A percentile compares a stretch with the other conserved stretches of the same genome.
Evolutionary conservation across 2,329 filamentous ascomycete species (phyloP).

Genomic region (Cytospora chrysosperma): DNA sequence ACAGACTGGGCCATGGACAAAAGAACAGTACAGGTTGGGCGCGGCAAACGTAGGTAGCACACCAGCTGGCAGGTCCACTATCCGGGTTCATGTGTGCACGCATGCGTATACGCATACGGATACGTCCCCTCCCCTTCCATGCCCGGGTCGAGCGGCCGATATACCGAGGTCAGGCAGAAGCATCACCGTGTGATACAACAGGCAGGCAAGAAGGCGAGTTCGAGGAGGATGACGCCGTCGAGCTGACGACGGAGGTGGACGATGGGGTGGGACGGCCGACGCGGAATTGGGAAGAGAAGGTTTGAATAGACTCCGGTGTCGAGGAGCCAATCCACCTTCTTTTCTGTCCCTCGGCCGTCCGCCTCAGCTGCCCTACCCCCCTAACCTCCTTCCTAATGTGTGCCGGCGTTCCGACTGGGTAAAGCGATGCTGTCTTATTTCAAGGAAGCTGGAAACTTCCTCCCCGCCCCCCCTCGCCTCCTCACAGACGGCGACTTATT

Average conservation of each 20-base stretch:
- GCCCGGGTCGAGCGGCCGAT: neutral
- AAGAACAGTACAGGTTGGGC: neutral
- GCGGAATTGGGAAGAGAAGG: no score
- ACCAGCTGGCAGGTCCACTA: neutral
- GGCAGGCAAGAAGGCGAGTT: neutral
- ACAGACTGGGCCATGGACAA: no score
- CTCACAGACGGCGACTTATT: no score
- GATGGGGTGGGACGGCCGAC: neutral
- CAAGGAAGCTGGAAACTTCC: neutral
- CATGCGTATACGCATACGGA: neutral
- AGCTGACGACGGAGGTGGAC: neutral
- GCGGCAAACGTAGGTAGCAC: no score
- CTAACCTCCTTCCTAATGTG: conserved; percentile 17
- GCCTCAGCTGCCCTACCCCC: conserved; percentile 6
- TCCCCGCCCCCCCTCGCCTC: no score
- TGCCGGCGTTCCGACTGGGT: conserved; percentile 1
- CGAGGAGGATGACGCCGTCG: neutral
- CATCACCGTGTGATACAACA: neutral
- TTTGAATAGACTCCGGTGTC: neutral
- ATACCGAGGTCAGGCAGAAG: neutral
- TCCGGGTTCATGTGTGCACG: neutral
- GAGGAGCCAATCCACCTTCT: neutral
- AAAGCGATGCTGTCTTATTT: neutral
- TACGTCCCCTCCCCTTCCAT: neutral
- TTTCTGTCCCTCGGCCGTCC: neutral